Evolutionary conservation across 305 asterid species (phyloP), one percentile per base, ranked within the genome.

Genomic region (Fraxinus floribunda): DNA sequence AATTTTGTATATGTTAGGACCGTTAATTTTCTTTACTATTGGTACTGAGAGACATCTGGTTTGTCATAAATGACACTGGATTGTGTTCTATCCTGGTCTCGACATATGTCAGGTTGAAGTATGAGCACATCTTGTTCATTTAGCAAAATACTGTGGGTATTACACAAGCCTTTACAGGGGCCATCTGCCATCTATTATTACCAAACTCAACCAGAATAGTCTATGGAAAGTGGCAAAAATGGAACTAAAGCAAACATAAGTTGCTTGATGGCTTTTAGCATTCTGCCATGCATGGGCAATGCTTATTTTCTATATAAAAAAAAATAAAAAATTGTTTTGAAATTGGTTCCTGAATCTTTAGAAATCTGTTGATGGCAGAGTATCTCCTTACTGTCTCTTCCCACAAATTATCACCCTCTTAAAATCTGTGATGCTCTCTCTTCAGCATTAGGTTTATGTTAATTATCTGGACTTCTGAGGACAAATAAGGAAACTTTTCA

Each of bases 61-160:
- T 79, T 75, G 80, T 36, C 66, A 46, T 49, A 13, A 75, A 35
- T 68, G 70, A 64, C 77, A 44, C 60, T 78, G 71, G 24, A 73
- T 46, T 73, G 36, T 60, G 13, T 79, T 57, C 32, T n/a, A 18
- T 75, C 35, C 34, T 73, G 66, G 83, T 26, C 71, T 39, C 10
- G 7, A 34, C 5, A 18, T 52, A 72, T 52, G 11, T 32, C 46
- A 30, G 62, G 30, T 77, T 49, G 39, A 15, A 32, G 36, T 68
- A 26, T 68, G 74, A 26, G 13, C 74, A 24, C 3, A 10, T 29
- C 36, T 11, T 29, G n/a, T 26, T 26, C 36, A 68, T 68, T 29
- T 29, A 26, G 74, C 74, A 3, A 68, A 68, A 13, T 64, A 13
- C 20, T 68, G 35, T 26, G 32, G 71, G 74, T 29, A 29, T 30